Conservation (phyloP, 352 stramenopile species). For the Pythium chondricola region DNA sequence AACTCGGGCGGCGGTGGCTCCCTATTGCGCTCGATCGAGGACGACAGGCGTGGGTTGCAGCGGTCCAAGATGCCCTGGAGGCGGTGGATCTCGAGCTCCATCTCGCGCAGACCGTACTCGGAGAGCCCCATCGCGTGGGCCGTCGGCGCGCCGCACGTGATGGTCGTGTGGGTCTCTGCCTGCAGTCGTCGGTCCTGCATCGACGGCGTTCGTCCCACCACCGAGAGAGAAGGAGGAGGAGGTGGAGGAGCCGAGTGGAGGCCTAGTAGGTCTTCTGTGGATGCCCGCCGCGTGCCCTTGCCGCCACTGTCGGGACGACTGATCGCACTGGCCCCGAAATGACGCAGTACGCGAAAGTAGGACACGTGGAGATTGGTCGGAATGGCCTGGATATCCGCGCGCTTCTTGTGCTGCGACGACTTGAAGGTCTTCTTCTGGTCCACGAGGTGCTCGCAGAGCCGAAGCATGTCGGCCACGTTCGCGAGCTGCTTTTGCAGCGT, state of each 20-base stretch:
- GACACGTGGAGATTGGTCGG: conserved; percentile 82
- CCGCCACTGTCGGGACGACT: conserved; percentile 1
- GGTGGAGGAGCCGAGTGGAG: conserved; percentile 19
- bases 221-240: not conserved
- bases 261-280: conserved; percentile 51
- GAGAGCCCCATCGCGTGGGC: conserved; percentile 74
- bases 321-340: conserved; percentile 24
- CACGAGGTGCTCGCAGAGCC: conserved; percentile 51
- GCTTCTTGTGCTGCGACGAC: conserved; percentile 76
- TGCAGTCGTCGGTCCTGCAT: conserved; percentile 28
- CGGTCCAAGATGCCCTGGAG: conserved; percentile 60
- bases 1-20: conserved; percentile 16
- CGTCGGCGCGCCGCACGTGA: conserved; percentile 78
- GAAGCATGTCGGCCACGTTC: conserved; percentile 63
- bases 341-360: conserved; percentile 72
- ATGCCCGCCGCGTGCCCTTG: conserved; percentile 22
- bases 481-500: conserved; percentile 58
- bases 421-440: conserved; percentile 81
- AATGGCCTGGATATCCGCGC: conserved; percentile 72
- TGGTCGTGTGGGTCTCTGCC: conserved; percentile 56
- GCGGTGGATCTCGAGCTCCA: conserved; percentile 75
- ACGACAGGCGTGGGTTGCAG: conserved; percentile 34
- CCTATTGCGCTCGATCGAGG: conserved; percentile 17
- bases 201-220: not conserved
- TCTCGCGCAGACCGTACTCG: conserved; percentile 71